These are phyloP conservation scores for Suillus fuscotomentosus DNA, from an alignment of 768 basidiomycete species.

Conservation along the genomic window DNA sequence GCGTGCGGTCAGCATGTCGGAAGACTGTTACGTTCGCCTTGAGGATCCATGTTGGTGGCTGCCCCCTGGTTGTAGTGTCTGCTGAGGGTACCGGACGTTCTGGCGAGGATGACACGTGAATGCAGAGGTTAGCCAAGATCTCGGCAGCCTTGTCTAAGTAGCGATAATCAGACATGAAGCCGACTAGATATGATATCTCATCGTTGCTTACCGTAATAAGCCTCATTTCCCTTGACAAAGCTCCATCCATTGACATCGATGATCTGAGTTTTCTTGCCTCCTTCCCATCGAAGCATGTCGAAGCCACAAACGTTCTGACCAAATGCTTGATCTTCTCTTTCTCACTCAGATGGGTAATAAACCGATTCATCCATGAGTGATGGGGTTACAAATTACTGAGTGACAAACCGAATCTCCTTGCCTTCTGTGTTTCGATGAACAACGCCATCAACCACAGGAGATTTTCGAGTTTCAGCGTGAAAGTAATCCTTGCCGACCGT, in stretches of 20 bases:
- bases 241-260: slow-evolving; percentile 99
- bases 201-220: slow-evolving; percentile 75
- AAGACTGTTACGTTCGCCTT: slow-evolving; percentile 96
- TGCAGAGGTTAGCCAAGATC: slow-evolving; percentile 85
- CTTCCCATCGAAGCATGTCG: slow-evolving; percentile 87
- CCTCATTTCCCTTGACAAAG: slow-evolving; percentile 93
- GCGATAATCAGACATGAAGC: slow-evolving; percentile 10
- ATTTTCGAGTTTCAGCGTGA: slow-evolving; percentile 98
- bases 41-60: slow-evolving; percentile 79
- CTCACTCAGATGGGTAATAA: slow-evolving; percentile 87
- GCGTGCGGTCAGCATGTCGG: slow-evolving; percentile 96
- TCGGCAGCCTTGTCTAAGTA: slow-evolving; percentile 88
- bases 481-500: slow-evolving; percentile 94
- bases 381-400: not conserved
- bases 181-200: not conserved
- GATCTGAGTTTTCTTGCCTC: slow-evolving; percentile 78
- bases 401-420: slow-evolving; percentile 85
- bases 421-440: slow-evolving; percentile 97
- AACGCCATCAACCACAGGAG: slow-evolving; percentile 96
- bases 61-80: slow-evolving; percentile 44
- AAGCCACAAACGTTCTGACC: slow-evolving; percentile 98
- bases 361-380: slow-evolving; percentile 37
- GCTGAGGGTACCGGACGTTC: slow-evolving; percentile 60
- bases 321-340: slow-evolving; percentile 89
- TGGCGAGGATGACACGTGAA: slow-evolving; percentile 63